Evolutionary conservation across 2,329 filamentous ascomycete genomes (phyloP).

Genomic region (Colletotrichum spaethianum): DNA sequence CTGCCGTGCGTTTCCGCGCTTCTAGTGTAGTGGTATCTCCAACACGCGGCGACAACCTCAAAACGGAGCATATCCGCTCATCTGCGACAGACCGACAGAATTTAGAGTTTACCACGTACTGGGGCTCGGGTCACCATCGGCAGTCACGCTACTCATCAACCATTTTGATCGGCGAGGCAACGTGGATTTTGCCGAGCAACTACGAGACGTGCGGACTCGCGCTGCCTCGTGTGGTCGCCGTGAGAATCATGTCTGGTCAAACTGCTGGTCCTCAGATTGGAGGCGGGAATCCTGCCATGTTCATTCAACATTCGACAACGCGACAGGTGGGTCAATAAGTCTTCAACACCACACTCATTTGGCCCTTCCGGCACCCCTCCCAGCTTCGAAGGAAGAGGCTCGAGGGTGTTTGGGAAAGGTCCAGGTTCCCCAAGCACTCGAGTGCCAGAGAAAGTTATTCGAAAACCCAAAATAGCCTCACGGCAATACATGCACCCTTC

Average conservation of each 20-base stretch:
- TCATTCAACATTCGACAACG: not conserved
- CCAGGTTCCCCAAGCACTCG: constrained; percentile 6
- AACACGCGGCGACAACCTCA: constrained; percentile 25
- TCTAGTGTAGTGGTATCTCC: constrained; percentile 6
- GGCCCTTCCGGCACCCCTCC: constrained; percentile 8
- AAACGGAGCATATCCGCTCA: constrained; percentile 8
- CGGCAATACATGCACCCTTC: constrained; percentile 1
- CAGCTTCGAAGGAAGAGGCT: constrained; percentile 8
- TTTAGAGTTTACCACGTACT: constrained; percentile 23
- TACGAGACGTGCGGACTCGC: not conserved
- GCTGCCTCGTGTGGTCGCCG: not conserved
- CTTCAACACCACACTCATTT: not conserved
- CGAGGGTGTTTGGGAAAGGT: constrained; percentile 24
- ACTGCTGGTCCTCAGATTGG: constrained; percentile 1
- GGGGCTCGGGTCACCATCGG: not conserved
- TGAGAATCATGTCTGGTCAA: not conserved
- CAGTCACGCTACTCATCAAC: constrained; percentile 3
- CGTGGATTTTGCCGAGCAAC: not conserved
- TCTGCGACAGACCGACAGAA: constrained; percentile 14
- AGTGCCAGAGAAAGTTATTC: constrained; percentile 26
- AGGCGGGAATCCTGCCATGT: constrained; percentile 8
- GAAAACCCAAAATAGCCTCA: constrained; percentile 18
- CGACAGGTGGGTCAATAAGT: not conserved
- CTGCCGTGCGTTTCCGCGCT: not conserved
- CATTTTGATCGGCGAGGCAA: not conserved